Conservation (phyloP, 116 monocot genomes). For the Phalaenopsis hybrid region DNA sequence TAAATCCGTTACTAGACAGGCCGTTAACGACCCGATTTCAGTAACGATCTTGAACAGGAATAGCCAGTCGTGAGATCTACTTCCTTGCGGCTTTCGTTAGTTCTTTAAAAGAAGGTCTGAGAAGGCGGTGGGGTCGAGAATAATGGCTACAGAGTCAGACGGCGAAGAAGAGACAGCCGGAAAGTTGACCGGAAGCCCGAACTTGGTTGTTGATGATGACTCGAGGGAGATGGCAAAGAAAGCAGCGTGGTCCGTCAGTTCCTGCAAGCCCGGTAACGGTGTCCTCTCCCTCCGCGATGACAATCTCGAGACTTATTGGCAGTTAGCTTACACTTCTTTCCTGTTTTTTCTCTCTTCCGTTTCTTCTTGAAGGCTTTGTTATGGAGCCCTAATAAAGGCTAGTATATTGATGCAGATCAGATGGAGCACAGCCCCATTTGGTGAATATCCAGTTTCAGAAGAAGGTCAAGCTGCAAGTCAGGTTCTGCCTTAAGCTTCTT, state of each 20-base stretch:
- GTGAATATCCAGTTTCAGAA: slow-evolving; percentile 97
- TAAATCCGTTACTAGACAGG: no score
- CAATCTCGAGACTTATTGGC: slow-evolving; percentile 96
- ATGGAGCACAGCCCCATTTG: slow-evolving; percentile 91
- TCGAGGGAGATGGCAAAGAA: slow-evolving; percentile 84
- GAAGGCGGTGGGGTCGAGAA: neutral
- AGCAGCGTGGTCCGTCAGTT: slow-evolving; percentile 94
- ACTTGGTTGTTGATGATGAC: slow-evolving; percentile 59
- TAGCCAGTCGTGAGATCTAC: neutral
- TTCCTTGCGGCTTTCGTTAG: neutral
- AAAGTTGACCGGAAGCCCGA: slow-evolving; percentile 37
- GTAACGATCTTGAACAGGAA: neutral
- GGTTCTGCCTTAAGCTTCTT: neutral
- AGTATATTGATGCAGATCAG: slow-evolving; percentile 57
- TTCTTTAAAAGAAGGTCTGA: neutral
- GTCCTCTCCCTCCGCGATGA: slow-evolving; percentile 76
- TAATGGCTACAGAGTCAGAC: slow-evolving; percentile 70
- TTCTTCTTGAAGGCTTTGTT: neutral
- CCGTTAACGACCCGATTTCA: no score
- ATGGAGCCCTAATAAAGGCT: neutral
- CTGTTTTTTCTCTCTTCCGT: neutral
- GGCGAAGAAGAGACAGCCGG: slow-evolving; percentile 54
- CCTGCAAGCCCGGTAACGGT: slow-evolving; percentile 91
- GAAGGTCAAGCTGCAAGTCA: slow-evolving; percentile 85
- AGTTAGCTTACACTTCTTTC: slow-evolving; percentile 23